A percentile compares a stretch with the other conserved stretches of the same genome.
Evolutionary conservation across 192 early-diverging fungal species (phyloP).

Genomic region (Coemansia sp.): DNA sequence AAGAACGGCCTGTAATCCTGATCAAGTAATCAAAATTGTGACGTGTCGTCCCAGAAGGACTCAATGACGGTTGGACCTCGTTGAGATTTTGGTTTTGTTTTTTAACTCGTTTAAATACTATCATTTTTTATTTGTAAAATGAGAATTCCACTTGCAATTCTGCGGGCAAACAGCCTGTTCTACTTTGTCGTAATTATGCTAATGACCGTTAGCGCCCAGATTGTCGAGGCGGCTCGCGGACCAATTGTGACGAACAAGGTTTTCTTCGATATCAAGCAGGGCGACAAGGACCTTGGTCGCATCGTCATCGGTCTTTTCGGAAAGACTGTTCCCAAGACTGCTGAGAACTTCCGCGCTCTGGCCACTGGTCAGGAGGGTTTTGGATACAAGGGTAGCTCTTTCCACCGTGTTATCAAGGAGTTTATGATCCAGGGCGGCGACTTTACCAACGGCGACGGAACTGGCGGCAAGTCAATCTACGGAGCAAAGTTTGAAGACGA

Average conservation of each 20-base stretch:
- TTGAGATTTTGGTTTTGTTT: too few species aligned
- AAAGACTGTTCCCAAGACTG: constrained; percentile 89
- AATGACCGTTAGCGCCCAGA: constrained; percentile 31
- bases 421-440: constrained; percentile 96
- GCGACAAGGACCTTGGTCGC: constrained; percentile 62
- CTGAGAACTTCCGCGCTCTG: constrained; percentile 87
- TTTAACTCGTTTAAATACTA: neutral
- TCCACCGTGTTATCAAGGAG: constrained; percentile 86
- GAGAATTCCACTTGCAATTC: constrained; percentile 29
- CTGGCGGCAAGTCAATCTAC: constrained; percentile 82
- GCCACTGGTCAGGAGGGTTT: constrained; percentile 49
- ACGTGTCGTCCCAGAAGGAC: too few species aligned
- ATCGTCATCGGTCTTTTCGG: constrained; percentile 61
- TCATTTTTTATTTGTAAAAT: constrained; percentile 8
- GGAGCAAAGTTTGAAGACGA: constrained; percentile 79
- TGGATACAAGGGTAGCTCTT: constrained; percentile 71
- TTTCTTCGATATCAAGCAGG: constrained; percentile 85
- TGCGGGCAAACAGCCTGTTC: constrained; percentile 41
- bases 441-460: too few species aligned
- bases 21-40: neutral
- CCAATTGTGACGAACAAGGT: constrained; percentile 74
- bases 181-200: constrained; percentile 26
- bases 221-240: constrained; percentile 57
- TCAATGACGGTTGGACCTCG: too few species aligned
- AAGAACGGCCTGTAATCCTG: constrained; percentile 1